A percentile compares a stretch with the other conserved stretches of the same genome.
Evolutionary conservation across 2,329 filamentous ascomycete species (phyloP).

Genomic region (Acrocalymma vagum): DNA sequence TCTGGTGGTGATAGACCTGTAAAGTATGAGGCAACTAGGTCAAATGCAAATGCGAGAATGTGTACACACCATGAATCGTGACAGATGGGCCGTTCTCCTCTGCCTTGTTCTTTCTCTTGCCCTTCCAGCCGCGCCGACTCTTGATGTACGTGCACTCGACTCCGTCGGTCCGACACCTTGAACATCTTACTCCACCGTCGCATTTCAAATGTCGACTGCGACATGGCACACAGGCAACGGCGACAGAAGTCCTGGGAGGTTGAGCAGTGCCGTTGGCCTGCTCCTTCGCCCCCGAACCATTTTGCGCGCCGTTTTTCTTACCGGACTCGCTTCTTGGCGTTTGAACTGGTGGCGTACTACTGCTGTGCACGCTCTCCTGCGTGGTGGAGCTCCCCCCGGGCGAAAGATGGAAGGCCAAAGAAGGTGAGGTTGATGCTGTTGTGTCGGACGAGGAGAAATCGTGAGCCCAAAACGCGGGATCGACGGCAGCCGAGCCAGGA

Average conservation of each 20-base stretch:
- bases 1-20: conserved; percentile 17
- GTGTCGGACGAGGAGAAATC: conserved; percentile 36
- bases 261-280: conserved; percentile 23
- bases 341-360: conserved; percentile 38
- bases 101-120: conserved; percentile 48
- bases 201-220: conserved; percentile 63
- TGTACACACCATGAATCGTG: conserved; percentile 29
- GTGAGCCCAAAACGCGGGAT: conserved; percentile 44
- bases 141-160: conserved; percentile 61
- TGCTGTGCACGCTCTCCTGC: conserved; percentile 36
- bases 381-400: conserved; percentile 38
- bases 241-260: conserved; percentile 43
- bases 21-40: not conserved
- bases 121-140: conserved; percentile 60
- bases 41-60: not conserved
- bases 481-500: conserved; percentile 37
- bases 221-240: conserved; percentile 61
- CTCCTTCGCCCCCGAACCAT: no score
- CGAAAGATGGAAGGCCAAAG: conserved; percentile 39
- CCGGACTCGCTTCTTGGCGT: conserved; percentile 38
- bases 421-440: conserved; percentile 25
- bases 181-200: conserved; percentile 59
- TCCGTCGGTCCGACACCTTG: conserved; percentile 55
- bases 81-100: conserved; percentile 37
- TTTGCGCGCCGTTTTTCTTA: conserved; percentile 22